These are phyloP conservation scores for Phyllosticta citriasiana DNA, from an alignment of 2,329 filamentous ascomycete genomes.

Conservation along the genomic window DNA sequence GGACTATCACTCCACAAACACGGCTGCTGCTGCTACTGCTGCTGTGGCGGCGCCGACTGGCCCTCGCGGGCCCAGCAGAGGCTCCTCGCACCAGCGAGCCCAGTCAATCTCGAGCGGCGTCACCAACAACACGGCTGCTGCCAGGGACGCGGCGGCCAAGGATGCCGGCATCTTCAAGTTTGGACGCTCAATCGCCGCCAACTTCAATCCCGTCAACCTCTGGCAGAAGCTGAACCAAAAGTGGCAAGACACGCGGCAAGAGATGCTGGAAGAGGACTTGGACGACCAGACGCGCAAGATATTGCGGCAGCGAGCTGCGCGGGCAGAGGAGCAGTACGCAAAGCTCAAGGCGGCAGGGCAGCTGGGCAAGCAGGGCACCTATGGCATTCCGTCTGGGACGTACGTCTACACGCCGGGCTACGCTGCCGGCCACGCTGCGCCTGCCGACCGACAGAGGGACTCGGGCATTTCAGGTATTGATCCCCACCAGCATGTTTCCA, in stretches of 20 bases:
- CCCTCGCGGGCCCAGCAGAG: neutral
- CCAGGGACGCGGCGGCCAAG: conserved; percentile 1
- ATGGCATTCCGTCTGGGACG: conserved; percentile 16
- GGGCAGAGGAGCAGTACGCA: conserved; percentile 23
- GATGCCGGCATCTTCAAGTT: conserved; percentile 10
- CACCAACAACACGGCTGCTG: neutral
- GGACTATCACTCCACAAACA: conserved; percentile 18
- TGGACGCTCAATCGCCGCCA: conserved; percentile 10
- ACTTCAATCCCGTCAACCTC: conserved; percentile 12
- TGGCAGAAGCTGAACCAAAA: conserved; percentile 11
- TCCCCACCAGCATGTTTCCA: neutral
- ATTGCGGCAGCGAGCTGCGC: conserved; percentile 18
- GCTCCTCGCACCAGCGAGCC: conserved; percentile 6
- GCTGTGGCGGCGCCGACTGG: neutral
- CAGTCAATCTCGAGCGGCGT: conserved; percentile 4
- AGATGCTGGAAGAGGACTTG: conserved; percentile 8
- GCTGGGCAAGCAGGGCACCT: conserved; percentile 23
- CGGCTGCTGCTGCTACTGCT: neutral
- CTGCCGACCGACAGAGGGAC: conserved; percentile 8
- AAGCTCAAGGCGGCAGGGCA: conserved; percentile 25
- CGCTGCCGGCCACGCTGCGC: conserved; percentile 6
- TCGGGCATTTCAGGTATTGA: conserved; percentile 11
- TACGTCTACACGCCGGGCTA: conserved; percentile 6
- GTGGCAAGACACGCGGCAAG: conserved; percentile 8
- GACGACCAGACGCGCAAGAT: conserved; percentile 8